These are phyloP conservation scores for Epichloe festucae DNA, from an alignment of 2,329 filamentous ascomycete species.

Conservation along the genomic window DNA sequence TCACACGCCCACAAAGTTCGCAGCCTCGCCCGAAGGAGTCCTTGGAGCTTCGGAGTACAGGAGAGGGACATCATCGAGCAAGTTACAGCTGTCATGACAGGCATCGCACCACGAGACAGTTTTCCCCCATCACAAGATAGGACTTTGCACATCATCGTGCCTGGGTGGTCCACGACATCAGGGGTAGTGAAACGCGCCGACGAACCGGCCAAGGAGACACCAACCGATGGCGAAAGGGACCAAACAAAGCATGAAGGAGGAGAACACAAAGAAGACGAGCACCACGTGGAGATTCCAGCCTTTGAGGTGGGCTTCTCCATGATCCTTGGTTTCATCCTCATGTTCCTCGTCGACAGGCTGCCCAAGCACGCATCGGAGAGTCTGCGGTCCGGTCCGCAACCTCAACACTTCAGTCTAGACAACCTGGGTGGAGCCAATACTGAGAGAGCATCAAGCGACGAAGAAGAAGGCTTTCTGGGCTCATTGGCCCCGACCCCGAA, in stretches of 20 bases:
- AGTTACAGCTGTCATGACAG: constrained; percentile 10
- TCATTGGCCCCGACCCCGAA: constrained; percentile 44
- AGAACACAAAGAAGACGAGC: constrained; percentile 17
- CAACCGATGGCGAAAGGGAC: constrained; percentile 1
- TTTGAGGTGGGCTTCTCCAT: constrained; percentile 80
- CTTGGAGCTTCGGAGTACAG: constrained; percentile 16
- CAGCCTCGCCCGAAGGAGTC: constrained; percentile 19
- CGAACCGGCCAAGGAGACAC: neutral
- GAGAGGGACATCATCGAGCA: constrained; percentile 13
- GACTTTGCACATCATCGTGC: neutral
- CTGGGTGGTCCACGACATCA: neutral
- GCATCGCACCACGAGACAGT: neutral
- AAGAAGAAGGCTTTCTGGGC: constrained; percentile 45
- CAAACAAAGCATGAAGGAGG: constrained; percentile 13
- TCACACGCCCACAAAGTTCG: constrained; percentile 24
- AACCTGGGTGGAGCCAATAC: constrained; percentile 44
- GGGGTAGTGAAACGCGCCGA: neutral
- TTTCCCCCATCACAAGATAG: neutral
- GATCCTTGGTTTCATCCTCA: constrained; percentile 79
- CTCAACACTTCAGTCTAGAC: constrained; percentile 79
- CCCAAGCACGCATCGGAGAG: constrained; percentile 59
- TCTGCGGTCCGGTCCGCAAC: constrained; percentile 50
- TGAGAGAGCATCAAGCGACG: constrained; percentile 35
- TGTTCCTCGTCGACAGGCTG: constrained; percentile 89
- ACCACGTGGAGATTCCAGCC: constrained; percentile 38